A percentile compares a stretch with the other conserved stretches of the same genome.
Conservation (phyloP, 345 rosid genomes). For the Brassica incana region DNA sequence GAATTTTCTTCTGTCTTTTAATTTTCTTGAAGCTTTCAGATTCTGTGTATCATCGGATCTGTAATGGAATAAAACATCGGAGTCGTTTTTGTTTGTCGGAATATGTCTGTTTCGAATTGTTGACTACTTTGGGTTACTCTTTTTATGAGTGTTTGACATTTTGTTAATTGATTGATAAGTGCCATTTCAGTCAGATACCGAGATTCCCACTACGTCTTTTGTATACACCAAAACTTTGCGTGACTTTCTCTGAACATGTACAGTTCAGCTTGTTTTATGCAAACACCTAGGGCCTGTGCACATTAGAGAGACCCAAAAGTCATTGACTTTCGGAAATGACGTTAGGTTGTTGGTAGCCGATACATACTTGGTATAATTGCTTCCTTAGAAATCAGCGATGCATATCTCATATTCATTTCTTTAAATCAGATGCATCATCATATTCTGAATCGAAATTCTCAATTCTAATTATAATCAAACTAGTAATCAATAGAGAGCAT, state of each 20-base stretch:
- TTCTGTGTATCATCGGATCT: background rate
- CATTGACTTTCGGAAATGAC: background rate
- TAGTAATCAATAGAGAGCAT: too few species aligned
- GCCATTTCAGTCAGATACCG: background rate
- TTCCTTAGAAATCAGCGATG: background rate
- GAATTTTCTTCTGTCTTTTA: background rate
- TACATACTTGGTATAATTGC: background rate
- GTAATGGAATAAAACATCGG: slow-evolving; percentile 3
- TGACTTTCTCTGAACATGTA: background rate
- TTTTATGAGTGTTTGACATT: background rate
- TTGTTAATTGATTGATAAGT: background rate
- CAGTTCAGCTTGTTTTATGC: background rate
- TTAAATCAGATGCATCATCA: background rate
- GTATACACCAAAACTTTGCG: background rate
- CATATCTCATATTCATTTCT: background rate
- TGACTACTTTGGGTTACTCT: background rate
- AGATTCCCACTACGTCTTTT: background rate
- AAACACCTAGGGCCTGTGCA: background rate
- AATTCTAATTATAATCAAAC: too few species aligned
- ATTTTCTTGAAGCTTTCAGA: background rate
- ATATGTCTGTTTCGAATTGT: background rate
- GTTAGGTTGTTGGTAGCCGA: background rate
- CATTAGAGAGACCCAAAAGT: background rate
- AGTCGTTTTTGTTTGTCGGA: slow-evolving; percentile 1
- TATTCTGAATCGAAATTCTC: background rate